phyloP scores from a whole-genome alignment of 352 stramenopile species.

The Phytophthora pistaciae region DNA sequence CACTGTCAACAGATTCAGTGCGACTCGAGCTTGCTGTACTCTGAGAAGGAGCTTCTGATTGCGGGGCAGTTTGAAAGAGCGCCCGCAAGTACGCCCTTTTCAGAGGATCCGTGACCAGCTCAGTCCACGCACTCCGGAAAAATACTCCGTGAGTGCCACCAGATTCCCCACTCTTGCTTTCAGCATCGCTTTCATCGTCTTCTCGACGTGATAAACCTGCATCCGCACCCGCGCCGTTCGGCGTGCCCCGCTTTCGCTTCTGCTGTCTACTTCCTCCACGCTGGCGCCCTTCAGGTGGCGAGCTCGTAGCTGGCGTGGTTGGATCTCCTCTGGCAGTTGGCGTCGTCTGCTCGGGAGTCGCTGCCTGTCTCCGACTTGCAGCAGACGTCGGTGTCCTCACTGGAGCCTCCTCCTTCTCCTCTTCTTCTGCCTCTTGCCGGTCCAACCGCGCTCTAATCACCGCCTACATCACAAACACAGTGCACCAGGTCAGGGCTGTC shows the following conservation, averaged over 20 bases:
- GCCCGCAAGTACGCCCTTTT: slow-evolving; percentile 19
- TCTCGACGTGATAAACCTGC: neutral
- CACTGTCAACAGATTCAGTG: neutral
- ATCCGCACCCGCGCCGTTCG: neutral
- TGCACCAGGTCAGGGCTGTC: neutral
- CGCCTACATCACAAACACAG: slow-evolving; percentile 1
- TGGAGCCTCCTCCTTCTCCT: neutral
- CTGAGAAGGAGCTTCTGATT: neutral
- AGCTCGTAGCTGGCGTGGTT: slow-evolving; percentile 16
- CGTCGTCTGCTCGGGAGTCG: neutral
- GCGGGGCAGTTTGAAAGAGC: slow-evolving; percentile 14
- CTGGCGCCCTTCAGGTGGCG: slow-evolving; percentile 4
- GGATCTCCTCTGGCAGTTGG: neutral
- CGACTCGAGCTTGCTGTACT: slow-evolving; percentile 7
- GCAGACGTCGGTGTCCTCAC: neutral
- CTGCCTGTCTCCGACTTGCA: neutral
- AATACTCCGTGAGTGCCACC: slow-evolving; percentile 17
- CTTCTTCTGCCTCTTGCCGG: slow-evolving; percentile 6
- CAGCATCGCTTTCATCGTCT: neutral
- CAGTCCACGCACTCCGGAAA: slow-evolving; percentile 32
- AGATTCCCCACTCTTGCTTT: slow-evolving; percentile 1
- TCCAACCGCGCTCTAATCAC: slow-evolving; percentile 20
- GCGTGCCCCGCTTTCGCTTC: slow-evolving; percentile 19
- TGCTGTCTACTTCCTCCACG: slow-evolving; percentile 3
- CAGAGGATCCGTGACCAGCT: slow-evolving; percentile 17